Conservation (phyloP, 495 filamentous ascomycete genomes). For the Hypoxylon rickii region DNA sequence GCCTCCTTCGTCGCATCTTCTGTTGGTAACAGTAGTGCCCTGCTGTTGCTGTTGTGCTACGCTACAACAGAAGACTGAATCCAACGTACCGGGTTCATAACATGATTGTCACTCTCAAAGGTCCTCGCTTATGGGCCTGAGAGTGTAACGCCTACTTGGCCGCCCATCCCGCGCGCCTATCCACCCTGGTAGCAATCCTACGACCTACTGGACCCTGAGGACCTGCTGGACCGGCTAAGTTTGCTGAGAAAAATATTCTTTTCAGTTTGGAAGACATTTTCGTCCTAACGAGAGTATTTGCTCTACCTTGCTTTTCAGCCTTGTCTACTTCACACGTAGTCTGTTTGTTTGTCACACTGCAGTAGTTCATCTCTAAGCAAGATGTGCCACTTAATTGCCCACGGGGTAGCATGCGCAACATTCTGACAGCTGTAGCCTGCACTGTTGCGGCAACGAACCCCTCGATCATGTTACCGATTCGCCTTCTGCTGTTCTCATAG, state of each 20-base stretch:
- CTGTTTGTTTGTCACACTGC: conserved; percentile 29
- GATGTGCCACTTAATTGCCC: conserved; percentile 21
- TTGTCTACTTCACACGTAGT: conserved; percentile 32
- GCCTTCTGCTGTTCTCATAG: conserved; percentile 3
- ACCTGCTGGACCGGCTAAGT: too few species aligned
- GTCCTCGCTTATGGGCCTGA: too few species aligned
- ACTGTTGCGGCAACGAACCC: conserved; percentile 11
- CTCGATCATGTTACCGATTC: neutral
- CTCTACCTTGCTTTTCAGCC: conserved; percentile 20
- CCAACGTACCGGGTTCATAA: conserved; percentile 31
- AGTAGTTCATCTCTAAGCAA: conserved; percentile 33
- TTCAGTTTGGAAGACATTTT: too few species aligned
- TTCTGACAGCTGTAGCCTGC: conserved; percentile 11
- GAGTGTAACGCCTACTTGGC: conserved; percentile 11
- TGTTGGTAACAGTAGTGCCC: conserved; percentile 3
- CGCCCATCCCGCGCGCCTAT: conserved; percentile 20
- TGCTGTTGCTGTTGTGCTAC: conserved; percentile 26
- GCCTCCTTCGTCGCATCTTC: conserved; percentile 25
- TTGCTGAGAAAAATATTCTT: too few species aligned
- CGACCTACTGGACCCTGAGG: too few species aligned
- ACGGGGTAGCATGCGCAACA: conserved; percentile 14
- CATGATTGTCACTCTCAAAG: neutral
- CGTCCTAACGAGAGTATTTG: too few species aligned
- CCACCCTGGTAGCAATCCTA: too few species aligned
- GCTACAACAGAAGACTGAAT: conserved; percentile 23